Conservation (phyloP, 1,139 yeast species). For the Protomyces lactucae-debilis region DNA sequence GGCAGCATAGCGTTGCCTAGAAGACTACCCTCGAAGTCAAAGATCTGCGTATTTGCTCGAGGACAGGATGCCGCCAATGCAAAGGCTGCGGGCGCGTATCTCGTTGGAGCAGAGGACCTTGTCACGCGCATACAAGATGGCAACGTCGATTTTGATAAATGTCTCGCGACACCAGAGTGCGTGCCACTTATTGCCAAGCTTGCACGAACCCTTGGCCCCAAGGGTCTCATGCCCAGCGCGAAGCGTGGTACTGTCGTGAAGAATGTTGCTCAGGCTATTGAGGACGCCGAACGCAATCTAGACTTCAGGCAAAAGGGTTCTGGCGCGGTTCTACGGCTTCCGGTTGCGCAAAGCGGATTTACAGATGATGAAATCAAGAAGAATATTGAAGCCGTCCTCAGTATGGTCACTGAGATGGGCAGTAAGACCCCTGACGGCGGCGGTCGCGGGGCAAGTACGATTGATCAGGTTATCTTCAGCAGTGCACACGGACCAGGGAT, state of each 20-base stretch:
- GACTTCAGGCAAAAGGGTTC: constrained; percentile 63
- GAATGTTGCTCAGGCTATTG: constrained; percentile 48
- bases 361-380: constrained; percentile 68
- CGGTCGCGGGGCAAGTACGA: constrained; percentile 60
- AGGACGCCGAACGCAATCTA: constrained; percentile 49
- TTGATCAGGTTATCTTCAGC: constrained; percentile 66
- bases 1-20: constrained; percentile 17
- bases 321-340: constrained; percentile 26
- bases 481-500: constrained; percentile 80
- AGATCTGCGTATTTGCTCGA: constrained; percentile 28
- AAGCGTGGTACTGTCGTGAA: constrained; percentile 83
- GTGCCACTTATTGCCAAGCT: constrained; percentile 55
- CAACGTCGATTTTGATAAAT: constrained; percentile 62
- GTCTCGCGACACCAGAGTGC: constrained; percentile 82
- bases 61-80: constrained; percentile 28
- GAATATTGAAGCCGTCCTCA: constrained; percentile 65
- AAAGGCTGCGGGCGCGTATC: constrained; percentile 25
- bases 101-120: constrained; percentile 30
- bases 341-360: constrained; percentile 48
- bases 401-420: constrained; percentile 43
- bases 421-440: constrained; percentile 46
- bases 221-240: constrained; percentile 79
- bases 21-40: constrained; percentile 13
- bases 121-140: constrained; percentile 49
- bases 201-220: constrained; percentile 80